Evolutionary conservation across 78 protist genomes (phyloP).

Genomic region (Thecamonas trahens): DNA sequence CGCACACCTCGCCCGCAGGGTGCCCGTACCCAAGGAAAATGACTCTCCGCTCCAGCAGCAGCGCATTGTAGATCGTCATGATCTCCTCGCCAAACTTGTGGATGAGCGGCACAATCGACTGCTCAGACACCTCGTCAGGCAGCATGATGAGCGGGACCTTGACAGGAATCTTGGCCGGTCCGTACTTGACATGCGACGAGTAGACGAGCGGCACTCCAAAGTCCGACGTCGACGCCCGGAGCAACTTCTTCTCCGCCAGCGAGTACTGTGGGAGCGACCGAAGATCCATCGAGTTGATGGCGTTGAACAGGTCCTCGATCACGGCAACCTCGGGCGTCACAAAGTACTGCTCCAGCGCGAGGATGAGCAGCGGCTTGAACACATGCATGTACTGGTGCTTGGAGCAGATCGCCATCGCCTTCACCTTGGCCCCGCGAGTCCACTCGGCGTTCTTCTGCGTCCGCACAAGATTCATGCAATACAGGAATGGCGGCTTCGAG

Average conservation of each 20-base stretch:
- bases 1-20: conserved; percentile 53
- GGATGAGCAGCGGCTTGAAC: conserved; percentile 62
- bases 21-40: conserved; percentile 63
- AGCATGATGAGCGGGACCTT: conserved; percentile 45
- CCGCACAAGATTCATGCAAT: conserved; percentile 53
- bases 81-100: conserved; percentile 48
- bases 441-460: conserved; percentile 51
- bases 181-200: background rate
- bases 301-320: conserved; percentile 48
- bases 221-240: background rate
- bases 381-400: conserved; percentile 43
- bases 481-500: conserved; percentile 50
- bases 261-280: conserved; percentile 37
- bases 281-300: conserved; percentile 65
- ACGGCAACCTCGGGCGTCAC: conserved; percentile 19
- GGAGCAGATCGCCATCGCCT: conserved; percentile 74
- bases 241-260: background rate
- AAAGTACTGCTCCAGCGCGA: conserved; percentile 53
- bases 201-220: background rate
- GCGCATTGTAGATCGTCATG: conserved; percentile 68
- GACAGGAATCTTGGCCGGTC: conserved; percentile 25
- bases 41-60: conserved; percentile 58
- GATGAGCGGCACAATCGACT: conserved; percentile 48
- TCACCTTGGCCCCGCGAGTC: conserved; percentile 50
- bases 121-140: conserved; percentile 53